Conservation (phyloP, 441 rosid species). For the Viola pubescens region DNA sequence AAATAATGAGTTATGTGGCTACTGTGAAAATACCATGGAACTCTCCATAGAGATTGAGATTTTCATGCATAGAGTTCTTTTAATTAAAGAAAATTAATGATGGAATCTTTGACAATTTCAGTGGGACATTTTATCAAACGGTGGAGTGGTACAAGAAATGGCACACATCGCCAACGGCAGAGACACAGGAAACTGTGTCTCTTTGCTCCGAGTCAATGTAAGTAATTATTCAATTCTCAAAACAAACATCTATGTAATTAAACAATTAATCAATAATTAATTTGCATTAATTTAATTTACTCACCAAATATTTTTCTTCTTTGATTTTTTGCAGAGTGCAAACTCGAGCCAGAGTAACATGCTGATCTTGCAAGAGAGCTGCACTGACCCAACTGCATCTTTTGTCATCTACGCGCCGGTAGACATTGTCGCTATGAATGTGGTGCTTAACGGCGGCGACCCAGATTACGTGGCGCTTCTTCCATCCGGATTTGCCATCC, state of each 20-base stretch:
- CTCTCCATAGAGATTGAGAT: too few species aligned
- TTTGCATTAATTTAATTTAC: background rate
- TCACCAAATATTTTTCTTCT: background rate
- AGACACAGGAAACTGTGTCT: constrained; percentile 70
- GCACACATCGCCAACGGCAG: constrained; percentile 72
- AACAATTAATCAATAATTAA: background rate
- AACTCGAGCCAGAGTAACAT: constrained; percentile 61
- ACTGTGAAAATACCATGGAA: too few species aligned
- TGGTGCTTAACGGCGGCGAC: constrained; percentile 59
- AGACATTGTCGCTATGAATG: constrained; percentile 55
- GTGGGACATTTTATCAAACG: constrained; percentile 90
- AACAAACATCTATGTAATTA: background rate
- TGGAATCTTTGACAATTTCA: constrained; percentile 19
- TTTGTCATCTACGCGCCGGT: constrained; percentile 78
- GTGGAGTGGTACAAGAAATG: constrained; percentile 61
- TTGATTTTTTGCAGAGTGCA: constrained; percentile 30
- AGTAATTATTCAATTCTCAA: constrained; percentile 11
- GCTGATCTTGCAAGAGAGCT: constrained; percentile 76
- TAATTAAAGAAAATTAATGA: background rate
- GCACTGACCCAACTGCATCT: constrained; percentile 56
- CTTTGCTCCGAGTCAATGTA: constrained; percentile 66
- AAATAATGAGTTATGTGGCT: too few species aligned
- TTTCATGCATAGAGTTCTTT: background rate
- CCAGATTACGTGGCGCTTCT: constrained; percentile 72
- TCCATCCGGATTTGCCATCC: constrained; percentile 79